Base-by-base conservation (phyloP, 371 early-diverging fungal species). In the Rhizopus microsporus region DNA sequence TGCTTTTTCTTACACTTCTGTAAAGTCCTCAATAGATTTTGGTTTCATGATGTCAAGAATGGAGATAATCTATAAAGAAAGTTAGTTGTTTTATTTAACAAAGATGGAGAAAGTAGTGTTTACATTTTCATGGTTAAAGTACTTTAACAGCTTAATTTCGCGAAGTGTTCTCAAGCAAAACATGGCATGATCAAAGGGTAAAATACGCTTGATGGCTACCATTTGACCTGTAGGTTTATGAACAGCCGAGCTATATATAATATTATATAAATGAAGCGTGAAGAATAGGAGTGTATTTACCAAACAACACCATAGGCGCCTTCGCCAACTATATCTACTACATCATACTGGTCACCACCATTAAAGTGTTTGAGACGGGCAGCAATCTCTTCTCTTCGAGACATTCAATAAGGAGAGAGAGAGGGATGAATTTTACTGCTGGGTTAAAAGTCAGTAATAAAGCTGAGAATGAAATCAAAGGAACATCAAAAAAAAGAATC, bases 151-250 rank as follows among this genome's bases (percentile, higher is more conserved):
- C 65, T 95, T 95, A 67, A 95, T 88, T 78, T 95, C 95, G 54
- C 95, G 83, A 43, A 95, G 65, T 9, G 93, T 91, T 57, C 95
- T 77, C 56, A 92, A 77, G 64, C 92, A 92, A 58, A 94, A 89
- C 77, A 95, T 91, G 69, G 89, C 89, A 67, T 92, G 92, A 50
- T 92, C 93, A 63, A 95, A 90, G 5, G 92, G 92, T 12, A 87
- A 87, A 44, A 94, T 91, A 75, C 92, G 92, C 69, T 96, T 96
- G 70, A 96, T 93, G 67, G 96, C 96, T 1, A 96, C 94, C 62
- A 87, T 89, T 71, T 93, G 91, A 7, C 93, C 92, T 12, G 93
- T 90, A 39, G 90, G 88, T 51, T 85, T 85, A 71, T 93, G 87
- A 47, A 88, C 82, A 44, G 92, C 92, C 53, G 91, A 89, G 57